These are phyloP conservation scores for Phytopythium oedochilum DNA, from an alignment of 352 stramenopile genomes.

Conservation along the genomic window DNA sequence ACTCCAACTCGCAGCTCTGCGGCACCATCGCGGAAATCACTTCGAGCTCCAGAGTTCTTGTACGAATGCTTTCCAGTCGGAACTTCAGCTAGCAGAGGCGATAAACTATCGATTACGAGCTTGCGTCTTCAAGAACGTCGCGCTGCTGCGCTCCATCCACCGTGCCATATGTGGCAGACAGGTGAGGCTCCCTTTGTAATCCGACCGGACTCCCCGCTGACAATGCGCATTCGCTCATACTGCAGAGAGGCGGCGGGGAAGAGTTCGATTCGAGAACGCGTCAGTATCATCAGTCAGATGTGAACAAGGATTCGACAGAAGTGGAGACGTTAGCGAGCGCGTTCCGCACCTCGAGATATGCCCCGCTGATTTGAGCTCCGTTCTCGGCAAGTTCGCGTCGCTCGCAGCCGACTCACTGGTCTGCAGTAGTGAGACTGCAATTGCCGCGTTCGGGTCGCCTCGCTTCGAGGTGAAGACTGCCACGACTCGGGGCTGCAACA, in stretches of 20 bases:
- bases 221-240: no score
- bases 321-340: no score
- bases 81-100: background rate
- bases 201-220: background rate
- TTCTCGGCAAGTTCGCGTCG: background rate
- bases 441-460: background rate
- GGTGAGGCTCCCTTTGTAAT: background rate
- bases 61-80: no score
- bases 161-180: background rate
- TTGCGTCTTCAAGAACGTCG: background rate
- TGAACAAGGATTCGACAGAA: no score
- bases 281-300: no score
- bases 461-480: slow-evolving; percentile 4
- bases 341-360: background rate
- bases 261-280: no score
- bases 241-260: no score
- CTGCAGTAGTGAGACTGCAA: background rate
- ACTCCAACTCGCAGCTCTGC: background rate
- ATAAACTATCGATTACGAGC: background rate
- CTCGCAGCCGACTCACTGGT: background rate
- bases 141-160: background rate
- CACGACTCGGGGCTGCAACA: slow-evolving; percentile 1
- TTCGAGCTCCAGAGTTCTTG: no score
- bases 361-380: background rate
- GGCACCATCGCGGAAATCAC: background rate